A percentile compares a stretch with the other conserved stretches of the same genome.
Evolutionary conservation across 2,329 filamentous ascomycete species (phyloP).

Genomic region (Falciphora oryzae): DNA sequence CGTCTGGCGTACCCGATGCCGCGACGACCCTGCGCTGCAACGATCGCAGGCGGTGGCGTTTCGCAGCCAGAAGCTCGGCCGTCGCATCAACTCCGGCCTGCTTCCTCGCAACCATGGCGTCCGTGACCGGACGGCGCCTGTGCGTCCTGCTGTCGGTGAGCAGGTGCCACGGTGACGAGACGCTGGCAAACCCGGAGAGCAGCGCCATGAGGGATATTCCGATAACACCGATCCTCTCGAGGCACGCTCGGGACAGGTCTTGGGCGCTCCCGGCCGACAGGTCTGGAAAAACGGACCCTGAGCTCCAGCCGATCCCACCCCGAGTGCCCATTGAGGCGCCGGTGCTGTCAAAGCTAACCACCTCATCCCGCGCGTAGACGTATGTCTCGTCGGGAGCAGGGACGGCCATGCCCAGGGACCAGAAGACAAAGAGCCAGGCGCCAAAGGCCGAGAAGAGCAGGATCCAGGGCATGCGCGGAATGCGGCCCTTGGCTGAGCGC

Average conservation of each 20-base stretch:
- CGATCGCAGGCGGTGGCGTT: conserved; percentile 64
- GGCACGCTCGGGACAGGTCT: conserved; percentile 46
- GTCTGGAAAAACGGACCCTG: conserved; percentile 12
- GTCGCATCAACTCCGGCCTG: conserved; percentile 73
- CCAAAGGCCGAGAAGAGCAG: conserved; percentile 58
- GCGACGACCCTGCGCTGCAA: conserved; percentile 46
- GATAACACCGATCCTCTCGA: conserved; percentile 73
- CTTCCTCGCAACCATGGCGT: conserved; percentile 70
- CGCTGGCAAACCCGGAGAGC: conserved; percentile 83
- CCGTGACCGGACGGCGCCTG: conserved; percentile 55
- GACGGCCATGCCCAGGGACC: conserved; percentile 65
- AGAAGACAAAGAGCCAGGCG: conserved; percentile 68
- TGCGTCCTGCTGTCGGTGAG: conserved; percentile 57
- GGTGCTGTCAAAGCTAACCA: conserved; percentile 26
- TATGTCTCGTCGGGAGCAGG: conserved; percentile 20
- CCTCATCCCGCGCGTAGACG: conserved; percentile 18
- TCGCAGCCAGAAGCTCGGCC: conserved; percentile 70
- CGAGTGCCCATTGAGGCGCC: conserved; percentile 23
- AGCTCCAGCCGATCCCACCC: conserved; percentile 1
- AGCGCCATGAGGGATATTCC: conserved; percentile 83
- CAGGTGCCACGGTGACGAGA: conserved; percentile 80
- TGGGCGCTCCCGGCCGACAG: conserved; percentile 17
- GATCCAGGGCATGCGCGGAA: conserved; percentile 57
- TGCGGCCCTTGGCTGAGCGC: conserved; percentile 47
- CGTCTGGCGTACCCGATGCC: conserved; percentile 38